These are phyloP conservation scores for Piromyces sp. DNA, from an alignment of 192 early-diverging fungal genomes.

Conservation along the genomic window DNA sequence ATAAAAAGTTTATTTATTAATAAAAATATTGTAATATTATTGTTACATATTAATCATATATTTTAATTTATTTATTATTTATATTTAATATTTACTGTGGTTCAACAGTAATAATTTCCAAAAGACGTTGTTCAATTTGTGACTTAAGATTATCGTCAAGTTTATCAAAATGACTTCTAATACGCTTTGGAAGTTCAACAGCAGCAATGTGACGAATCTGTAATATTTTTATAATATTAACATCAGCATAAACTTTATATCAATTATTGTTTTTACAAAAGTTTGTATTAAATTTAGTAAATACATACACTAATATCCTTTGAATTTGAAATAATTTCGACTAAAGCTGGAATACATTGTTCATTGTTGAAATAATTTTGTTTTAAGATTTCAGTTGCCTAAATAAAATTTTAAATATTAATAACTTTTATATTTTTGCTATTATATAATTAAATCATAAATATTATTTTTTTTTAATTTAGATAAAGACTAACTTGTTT, in stretches of 20 bases:
- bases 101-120: conserved; percentile 59
- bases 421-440: no score
- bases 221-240: background rate
- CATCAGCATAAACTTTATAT: background rate
- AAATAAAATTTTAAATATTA: background rate
- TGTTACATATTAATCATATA: no score
- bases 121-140: conserved; percentile 43
- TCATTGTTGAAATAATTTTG: conserved; percentile 51
- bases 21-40: no score
- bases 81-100: conserved; percentile 30
- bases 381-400: conserved; percentile 57
- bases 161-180: conserved; percentile 57
- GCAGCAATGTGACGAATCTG: conserved; percentile 67
- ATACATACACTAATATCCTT: background rate
- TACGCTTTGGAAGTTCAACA: conserved; percentile 74
- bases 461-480: no score
- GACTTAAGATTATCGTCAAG: conserved; percentile 31
- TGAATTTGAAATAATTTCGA: conserved; percentile 31
- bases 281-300: background rate
- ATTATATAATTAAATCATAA: no score
- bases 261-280: background rate
- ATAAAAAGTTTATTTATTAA: no score
- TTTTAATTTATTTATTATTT: no score
- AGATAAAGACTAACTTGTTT: background rate
- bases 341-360: conserved; percentile 63